Evolutionary conservation across 257 asterid genomes (phyloP), one percentile per base, ranked within the genome.

Genomic region (Prunella vulgaris): DNA sequence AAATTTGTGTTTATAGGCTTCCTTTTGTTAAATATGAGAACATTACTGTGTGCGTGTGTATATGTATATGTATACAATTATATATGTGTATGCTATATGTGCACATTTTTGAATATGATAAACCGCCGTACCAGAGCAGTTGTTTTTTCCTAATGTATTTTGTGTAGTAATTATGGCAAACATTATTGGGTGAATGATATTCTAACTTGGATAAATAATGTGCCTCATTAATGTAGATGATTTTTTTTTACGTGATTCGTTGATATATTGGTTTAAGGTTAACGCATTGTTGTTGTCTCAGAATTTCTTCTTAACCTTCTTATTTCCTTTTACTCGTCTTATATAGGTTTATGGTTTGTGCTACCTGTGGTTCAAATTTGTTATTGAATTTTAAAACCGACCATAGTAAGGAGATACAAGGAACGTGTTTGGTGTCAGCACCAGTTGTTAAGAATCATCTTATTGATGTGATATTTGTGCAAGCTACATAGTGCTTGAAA

Each of bases 381-480:
- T 21, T 46, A 56, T 42, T 63, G 25, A 24, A 56, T 15, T 49
- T 2, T 9, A 33, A 48, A 42, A 20, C 57, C 15, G 22, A 46
- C 37, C 73, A 32, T 49, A 33, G 6, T 44, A 42, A 56, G 42
- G 72, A 49, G 53, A 24, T 28, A 22, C 17, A 0, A 5, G 15
- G 46, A 35, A 37, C 17, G 44, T 14, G 57, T 59, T 65, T 24
- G 60, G 9, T 14, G 59, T 57, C 25, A 14, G 60, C 59, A 35
- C 30, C 46, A 40, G 42, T 38, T 15, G n/a, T n/a, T n/a, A 18
- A 20, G 20, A 33, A 53, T 33, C 33, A 57, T 48, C 20, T 62
- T 35, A 72, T 72, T 74, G n/a, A 75, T 22, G 46, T 27, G 38
- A 2, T 38, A 7, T 6, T 70, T 24, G 51, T 42, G 63, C 54